Evolutionary conservation across 257 asterid species (phyloP).

Genomic region (Solanum pinnatisectum): DNA sequence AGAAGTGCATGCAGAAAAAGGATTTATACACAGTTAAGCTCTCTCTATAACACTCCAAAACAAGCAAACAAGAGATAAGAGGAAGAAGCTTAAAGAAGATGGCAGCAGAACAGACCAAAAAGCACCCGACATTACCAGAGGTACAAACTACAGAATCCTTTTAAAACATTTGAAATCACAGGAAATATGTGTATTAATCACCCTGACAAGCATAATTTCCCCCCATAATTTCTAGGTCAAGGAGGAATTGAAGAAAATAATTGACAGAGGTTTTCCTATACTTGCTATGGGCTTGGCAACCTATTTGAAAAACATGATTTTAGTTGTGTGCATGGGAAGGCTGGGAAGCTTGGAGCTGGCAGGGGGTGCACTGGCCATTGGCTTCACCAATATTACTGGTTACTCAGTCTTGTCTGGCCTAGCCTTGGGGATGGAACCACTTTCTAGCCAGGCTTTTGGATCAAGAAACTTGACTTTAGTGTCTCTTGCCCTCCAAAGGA

Average conservation of each 20-base stretch:
- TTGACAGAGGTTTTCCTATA: constrained; percentile 58
- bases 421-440: constrained; percentile 95
- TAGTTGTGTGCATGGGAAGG: constrained; percentile 84
- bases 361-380: constrained; percentile 94
- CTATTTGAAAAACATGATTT: constrained; percentile 81
- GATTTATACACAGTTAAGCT: background rate
- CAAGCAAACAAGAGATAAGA: constrained; percentile 23
- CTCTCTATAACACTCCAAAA: constrained; percentile 17
- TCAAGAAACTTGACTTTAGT: constrained; percentile 50
- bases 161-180: constrained; percentile 7
- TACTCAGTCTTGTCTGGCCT: constrained; percentile 85
- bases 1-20: constrained; percentile 10
- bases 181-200: background rate
- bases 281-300: constrained; percentile 59
- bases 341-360: constrained; percentile 88
- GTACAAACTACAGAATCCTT: constrained; percentile 33
- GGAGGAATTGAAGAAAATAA: constrained; percentile 66
- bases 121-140: constrained; percentile 46
- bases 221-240: constrained; percentile 30
- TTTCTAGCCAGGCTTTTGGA: constrained; percentile 91
- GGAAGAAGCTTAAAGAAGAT: constrained; percentile 24
- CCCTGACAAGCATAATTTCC: constrained; percentile 2
- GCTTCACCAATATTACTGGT: constrained; percentile 91
- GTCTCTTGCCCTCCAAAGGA: constrained; percentile 55
- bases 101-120: constrained; percentile 43